These are phyloP conservation scores for Pezicula radicicola DNA, from an alignment of 2,329 filamentous ascomycete genomes.

Conservation along the genomic window DNA sequence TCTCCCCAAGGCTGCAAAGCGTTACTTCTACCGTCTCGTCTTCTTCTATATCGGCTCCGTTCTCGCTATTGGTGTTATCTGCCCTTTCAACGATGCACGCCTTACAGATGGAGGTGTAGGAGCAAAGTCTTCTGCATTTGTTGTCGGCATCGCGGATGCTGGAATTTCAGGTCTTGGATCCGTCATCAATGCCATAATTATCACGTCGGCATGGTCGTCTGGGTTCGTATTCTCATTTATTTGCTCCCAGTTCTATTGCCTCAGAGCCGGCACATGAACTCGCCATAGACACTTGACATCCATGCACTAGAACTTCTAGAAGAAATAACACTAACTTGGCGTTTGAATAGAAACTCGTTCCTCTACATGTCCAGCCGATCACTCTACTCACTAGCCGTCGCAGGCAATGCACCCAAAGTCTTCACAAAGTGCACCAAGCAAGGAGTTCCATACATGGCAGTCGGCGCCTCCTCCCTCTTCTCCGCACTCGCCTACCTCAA, in stretches of 20 bases:
- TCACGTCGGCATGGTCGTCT: constrained; percentile 52
- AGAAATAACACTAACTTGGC: no score
- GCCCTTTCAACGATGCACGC: constrained; percentile 46
- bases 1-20: constrained; percentile 54
- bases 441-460: constrained; percentile 48
- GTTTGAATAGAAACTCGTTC: constrained; percentile 39
- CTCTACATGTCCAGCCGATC: constrained; percentile 49
- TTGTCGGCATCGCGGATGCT: constrained; percentile 44
- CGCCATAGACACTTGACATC: no score
- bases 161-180: constrained; percentile 46
- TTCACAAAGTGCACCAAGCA: constrained; percentile 47
- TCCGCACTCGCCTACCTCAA: constrained; percentile 45
- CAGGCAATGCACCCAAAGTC: constrained; percentile 47
- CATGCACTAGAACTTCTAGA: no score
- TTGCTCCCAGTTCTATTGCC: no score
- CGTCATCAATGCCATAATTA: constrained; percentile 53
- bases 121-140: constrained; percentile 49
- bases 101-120: constrained; percentile 50
- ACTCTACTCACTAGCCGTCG: constrained; percentile 48
- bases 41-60: constrained; percentile 58
- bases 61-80: constrained; percentile 58
- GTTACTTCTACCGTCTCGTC: constrained; percentile 60
- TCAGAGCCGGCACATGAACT: no score
- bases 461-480: constrained; percentile 39
- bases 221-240: constrained; percentile 22